These are phyloP conservation scores for Mantamonas sphyraenae DNA, from an alignment of 78 protist species.

Conservation along the genomic window DNA sequence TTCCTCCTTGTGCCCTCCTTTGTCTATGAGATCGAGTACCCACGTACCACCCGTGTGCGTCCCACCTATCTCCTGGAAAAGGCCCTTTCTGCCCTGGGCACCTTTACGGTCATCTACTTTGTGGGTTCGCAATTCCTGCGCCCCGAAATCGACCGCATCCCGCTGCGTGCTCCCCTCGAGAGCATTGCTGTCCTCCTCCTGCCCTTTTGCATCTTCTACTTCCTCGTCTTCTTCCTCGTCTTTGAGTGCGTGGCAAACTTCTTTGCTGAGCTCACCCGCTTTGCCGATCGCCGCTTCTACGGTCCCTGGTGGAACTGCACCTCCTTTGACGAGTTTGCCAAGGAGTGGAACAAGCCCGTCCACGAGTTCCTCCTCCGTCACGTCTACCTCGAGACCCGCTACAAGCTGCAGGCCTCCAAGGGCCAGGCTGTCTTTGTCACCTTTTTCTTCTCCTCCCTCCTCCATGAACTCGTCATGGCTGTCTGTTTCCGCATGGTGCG, in stretches of 20 bases:
- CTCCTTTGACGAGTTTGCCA: slow-evolving; percentile 11
- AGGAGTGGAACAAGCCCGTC: slow-evolving; percentile 21
- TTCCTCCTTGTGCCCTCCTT: slow-evolving; percentile 16
- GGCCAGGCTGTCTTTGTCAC: not conserved
- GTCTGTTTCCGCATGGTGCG: slow-evolving; percentile 4
- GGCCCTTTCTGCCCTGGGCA: not conserved
- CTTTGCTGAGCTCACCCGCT: slow-evolving; percentile 29
- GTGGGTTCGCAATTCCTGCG: not conserved
- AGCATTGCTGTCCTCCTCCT: not conserved
- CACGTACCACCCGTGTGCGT: slow-evolving; percentile 7
- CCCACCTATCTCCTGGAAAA: not conserved
- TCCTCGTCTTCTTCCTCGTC: slow-evolving; percentile 31
- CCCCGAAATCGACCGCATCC: not conserved
- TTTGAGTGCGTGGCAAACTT: slow-evolving; percentile 23
- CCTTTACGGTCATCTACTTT: not conserved
- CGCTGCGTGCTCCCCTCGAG: not conserved
- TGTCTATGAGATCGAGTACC: slow-evolving; percentile 26
- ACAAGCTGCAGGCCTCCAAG: not conserved
- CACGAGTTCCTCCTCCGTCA: slow-evolving; percentile 14
- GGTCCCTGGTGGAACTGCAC: slow-evolving; percentile 41
- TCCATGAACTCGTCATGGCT: slow-evolving; percentile 16
- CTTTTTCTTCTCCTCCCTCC: slow-evolving; percentile 11
- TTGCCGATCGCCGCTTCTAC: slow-evolving; percentile 40
- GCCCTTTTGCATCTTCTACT: slow-evolving; percentile 3
- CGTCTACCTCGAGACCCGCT: not conserved